Evolutionary conservation across 2,329 filamentous ascomycete species (phyloP).

Genomic region (Aschersonia sp.): DNA sequence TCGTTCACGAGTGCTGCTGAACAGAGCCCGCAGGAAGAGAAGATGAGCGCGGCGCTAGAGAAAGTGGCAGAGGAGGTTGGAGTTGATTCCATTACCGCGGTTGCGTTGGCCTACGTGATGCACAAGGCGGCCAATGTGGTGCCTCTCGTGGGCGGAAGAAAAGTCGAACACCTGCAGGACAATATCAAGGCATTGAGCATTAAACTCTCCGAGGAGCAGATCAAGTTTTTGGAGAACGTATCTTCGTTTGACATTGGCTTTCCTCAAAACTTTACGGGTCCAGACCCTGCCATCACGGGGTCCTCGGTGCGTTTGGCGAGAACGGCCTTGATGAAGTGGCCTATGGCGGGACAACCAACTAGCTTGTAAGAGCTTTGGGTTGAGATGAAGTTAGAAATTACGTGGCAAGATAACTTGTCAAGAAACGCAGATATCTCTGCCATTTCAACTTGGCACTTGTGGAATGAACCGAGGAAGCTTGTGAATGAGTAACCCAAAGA

Average conservation of each 20-base stretch:
- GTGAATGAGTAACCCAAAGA: too few species aligned
- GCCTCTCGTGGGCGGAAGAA: constrained; percentile 37
- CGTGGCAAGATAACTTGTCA: too few species aligned
- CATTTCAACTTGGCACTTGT: too few species aligned
- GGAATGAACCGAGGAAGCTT: too few species aligned
- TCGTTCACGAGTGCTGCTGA: constrained; percentile 11
- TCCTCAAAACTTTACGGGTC: constrained; percentile 5
- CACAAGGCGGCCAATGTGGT: constrained; percentile 36
- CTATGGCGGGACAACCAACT: not conserved
- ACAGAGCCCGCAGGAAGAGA: constrained; percentile 32
- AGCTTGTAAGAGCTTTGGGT: not conserved
- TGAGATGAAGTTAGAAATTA: not conserved
- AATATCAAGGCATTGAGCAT: constrained; percentile 42
- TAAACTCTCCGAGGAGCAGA: constrained; percentile 32
- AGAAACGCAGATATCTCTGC: too few species aligned
- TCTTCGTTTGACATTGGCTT: constrained; percentile 41
- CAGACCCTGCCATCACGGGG: constrained; percentile 3
- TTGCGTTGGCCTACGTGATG: constrained; percentile 39
- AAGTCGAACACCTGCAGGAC: constrained; percentile 33
- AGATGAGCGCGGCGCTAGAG: constrained; percentile 42
- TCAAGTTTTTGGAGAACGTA: constrained; percentile 37
- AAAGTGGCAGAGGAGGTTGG: constrained; percentile 38
- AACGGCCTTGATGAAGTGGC: not conserved
- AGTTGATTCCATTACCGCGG: constrained; percentile 39
- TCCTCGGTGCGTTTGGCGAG: not conserved